Evolutionary conservation across 352 stramenopile genomes (phyloP).

Genomic region (Achlya hypogyna): DNA sequence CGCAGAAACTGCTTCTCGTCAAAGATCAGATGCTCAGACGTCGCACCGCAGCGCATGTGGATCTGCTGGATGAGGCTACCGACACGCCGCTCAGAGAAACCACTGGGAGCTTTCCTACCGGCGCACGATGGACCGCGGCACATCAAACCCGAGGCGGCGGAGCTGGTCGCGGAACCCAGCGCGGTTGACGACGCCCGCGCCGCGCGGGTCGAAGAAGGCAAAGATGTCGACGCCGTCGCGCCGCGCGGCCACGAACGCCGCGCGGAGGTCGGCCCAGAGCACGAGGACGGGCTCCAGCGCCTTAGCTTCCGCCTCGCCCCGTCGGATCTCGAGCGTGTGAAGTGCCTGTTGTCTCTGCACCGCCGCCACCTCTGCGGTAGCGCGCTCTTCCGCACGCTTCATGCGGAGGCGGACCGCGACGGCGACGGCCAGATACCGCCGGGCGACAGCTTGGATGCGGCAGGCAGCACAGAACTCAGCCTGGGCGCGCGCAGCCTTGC

Average conservation of each 20-base stretch:
- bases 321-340: background rate
- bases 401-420: background rate
- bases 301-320: background rate
- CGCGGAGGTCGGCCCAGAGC: slow-evolving; percentile 10
- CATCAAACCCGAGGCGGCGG: slow-evolving; percentile 36
- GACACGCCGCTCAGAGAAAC: background rate
- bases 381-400: background rate
- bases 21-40: background rate
- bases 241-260: background rate
- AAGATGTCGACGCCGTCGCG: background rate
- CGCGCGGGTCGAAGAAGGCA: slow-evolving; percentile 11
- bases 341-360: background rate
- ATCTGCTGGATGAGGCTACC: slow-evolving; percentile 15
- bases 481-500: background rate
- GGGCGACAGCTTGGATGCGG: background rate
- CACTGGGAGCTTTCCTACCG: slow-evolving; percentile 25
- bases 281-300: slow-evolving; percentile 5
- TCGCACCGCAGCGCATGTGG: background rate
- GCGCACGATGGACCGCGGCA: slow-evolving; percentile 54
- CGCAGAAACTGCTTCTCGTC: background rate
- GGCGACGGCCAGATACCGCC: background rate
- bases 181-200: slow-evolving; percentile 49
- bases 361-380: background rate
- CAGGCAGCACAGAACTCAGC: background rate
- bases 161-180: slow-evolving; percentile 47